Percentiles rank a stretch among this genome's conserved stretches.
phyloP scores from a whole-genome alignment of 805 yeast genomes.

The Metschnikowia vanudenii region DNA sequence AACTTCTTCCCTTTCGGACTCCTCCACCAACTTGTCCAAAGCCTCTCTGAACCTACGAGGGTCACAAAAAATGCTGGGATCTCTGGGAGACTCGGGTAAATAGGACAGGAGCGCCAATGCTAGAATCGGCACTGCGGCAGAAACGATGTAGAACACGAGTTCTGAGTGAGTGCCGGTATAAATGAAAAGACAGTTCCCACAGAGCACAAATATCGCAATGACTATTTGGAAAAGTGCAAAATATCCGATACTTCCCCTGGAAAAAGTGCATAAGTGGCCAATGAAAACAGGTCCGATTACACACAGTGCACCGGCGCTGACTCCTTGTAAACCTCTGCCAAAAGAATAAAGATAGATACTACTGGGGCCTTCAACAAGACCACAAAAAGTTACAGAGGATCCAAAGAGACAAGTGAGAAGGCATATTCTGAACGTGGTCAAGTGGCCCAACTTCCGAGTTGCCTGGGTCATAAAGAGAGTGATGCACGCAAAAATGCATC shows the following conservation, averaged over 20 bases:
- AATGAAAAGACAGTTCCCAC: slow-evolving; percentile 9
- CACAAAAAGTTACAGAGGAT: background rate
- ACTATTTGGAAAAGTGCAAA: slow-evolving; percentile 5
- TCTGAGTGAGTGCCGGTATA: slow-evolving; percentile 7
- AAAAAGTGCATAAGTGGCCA: slow-evolving; percentile 12
- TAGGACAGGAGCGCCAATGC: slow-evolving; percentile 7
- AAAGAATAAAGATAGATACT: slow-evolving; percentile 4
- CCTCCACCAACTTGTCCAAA: slow-evolving; percentile 1
- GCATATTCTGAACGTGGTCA: slow-evolving; percentile 5
- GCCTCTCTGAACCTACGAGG: background rate
- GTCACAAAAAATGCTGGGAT: background rate
- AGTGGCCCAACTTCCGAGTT: slow-evolving; percentile 8
- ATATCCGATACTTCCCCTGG: background rate
- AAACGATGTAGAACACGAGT: slow-evolving; percentile 1
- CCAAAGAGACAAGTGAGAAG: slow-evolving; percentile 6
- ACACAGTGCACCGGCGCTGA: slow-evolving; percentile 12
- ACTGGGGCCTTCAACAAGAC: slow-evolving; percentile 1
- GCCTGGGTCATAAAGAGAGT: background rate
- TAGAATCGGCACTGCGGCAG: slow-evolving; percentile 1
- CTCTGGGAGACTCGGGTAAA: slow-evolving; percentile 10
- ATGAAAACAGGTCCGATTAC: slow-evolving; percentile 15
- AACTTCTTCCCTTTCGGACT: background rate
- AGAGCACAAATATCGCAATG: slow-evolving; percentile 4
- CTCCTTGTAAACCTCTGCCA: slow-evolving; percentile 8
- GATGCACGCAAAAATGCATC: slow-evolving; percentile 11